Conservation (phyloP, 2,329 filamentous ascomycete genomes). For the Blumeriella jaapii region DNA sequence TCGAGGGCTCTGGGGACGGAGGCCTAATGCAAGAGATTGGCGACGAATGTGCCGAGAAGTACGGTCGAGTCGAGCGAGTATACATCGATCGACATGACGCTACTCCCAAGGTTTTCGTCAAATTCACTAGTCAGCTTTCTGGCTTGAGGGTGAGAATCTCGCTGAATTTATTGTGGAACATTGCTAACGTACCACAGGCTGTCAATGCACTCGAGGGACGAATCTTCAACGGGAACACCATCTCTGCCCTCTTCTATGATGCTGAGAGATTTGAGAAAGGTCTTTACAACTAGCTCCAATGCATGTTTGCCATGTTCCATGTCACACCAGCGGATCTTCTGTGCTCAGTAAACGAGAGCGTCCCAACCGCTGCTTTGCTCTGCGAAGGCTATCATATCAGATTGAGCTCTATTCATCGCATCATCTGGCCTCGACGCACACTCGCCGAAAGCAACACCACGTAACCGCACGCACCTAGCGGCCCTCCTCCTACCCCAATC, state of each 20-base stretch:
- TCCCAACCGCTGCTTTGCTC: too few relatives aligned
- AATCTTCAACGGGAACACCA: slow-evolving; percentile 77
- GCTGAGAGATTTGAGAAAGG: slow-evolving; percentile 70
- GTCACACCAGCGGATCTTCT: too few relatives aligned
- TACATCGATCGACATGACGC: slow-evolving; percentile 54
- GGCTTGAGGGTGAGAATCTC: slow-evolving; percentile 60
- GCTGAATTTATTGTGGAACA: neutral
- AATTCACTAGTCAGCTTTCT: slow-evolving; percentile 77
- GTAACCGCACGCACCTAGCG: too few relatives aligned
- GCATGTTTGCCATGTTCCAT: too few relatives aligned
- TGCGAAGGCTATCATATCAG: too few relatives aligned
- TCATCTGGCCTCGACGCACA: too few relatives aligned
- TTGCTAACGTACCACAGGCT: slow-evolving; percentile 41
- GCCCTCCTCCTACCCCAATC: too few relatives aligned
- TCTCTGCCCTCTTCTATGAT: slow-evolving; percentile 74
- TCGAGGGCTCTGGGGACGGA: slow-evolving; percentile 47
- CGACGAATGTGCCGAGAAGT: slow-evolving; percentile 83
- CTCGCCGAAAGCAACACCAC: too few relatives aligned
- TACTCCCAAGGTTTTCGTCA: slow-evolving; percentile 68
- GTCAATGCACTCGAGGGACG: slow-evolving; percentile 83
- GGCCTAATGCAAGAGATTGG: slow-evolving; percentile 75
- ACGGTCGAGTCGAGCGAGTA: slow-evolving; percentile 71
- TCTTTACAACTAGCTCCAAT: slow-evolving; percentile 33
- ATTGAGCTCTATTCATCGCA: too few relatives aligned
- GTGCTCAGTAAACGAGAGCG: too few relatives aligned